phyloP scores from a whole-genome alignment of 176 grass and related monocot species.

The Triticum turgidum region DNA sequence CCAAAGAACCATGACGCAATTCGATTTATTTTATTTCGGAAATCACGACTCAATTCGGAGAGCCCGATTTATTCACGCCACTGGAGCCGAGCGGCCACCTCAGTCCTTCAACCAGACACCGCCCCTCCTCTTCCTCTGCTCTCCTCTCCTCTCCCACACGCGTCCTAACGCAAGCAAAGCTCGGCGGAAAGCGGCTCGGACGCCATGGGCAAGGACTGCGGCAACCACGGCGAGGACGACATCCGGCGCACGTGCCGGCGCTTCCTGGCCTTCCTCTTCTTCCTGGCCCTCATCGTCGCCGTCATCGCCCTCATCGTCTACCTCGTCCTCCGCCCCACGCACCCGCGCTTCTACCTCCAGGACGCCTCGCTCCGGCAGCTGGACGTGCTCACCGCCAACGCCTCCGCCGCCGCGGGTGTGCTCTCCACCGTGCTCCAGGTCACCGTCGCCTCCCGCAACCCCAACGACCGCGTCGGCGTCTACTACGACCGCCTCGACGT shows the following conservation, averaged over 20 bases:
- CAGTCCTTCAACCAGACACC: not conserved
- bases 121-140: not conserved
- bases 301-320: constrained; percentile 59
- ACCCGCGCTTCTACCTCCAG: constrained; percentile 78
- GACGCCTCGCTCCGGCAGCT: constrained; percentile 57
- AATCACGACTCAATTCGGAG: not conserved
- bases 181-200: not conserved
- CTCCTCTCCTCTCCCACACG: not conserved
- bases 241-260: not conserved
- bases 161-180: not conserved
- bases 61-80: not conserved
- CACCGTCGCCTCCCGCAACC: constrained; percentile 78
- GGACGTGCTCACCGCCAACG: constrained; percentile 38
- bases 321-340: constrained; percentile 72
- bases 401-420: not conserved
- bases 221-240: constrained; percentile 56
- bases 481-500: constrained; percentile 83
- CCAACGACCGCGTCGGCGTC: constrained; percentile 71
- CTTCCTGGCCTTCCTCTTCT: not conserved
- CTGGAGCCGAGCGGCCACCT: not conserved
- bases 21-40: not conserved
- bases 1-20: not conserved
- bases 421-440: constrained; percentile 60
- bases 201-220: constrained; percentile 65
- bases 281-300: constrained; percentile 25